Percentiles rank a stretch among this genome's conserved stretches.
Conservation (phyloP, 148 eudicot genomes). For the Beta vulgaris region DNA sequence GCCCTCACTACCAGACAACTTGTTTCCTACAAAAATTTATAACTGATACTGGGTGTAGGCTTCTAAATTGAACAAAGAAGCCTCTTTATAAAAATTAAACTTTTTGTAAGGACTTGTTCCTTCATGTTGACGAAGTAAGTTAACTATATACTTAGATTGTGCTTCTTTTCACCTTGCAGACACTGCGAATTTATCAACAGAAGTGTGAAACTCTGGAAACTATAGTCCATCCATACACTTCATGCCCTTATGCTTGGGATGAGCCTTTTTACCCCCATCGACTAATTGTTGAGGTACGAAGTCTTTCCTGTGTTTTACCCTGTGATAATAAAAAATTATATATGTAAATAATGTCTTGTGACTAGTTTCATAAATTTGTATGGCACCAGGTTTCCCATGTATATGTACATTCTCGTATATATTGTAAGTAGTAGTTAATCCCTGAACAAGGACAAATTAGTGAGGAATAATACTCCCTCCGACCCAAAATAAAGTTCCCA, state of each 20-base stretch:
- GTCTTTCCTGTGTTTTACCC: conserved; percentile 2
- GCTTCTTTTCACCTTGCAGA: conserved; percentile 41
- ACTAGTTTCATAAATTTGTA: too few species aligned
- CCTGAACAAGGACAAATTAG: too few species aligned
- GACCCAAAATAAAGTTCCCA: too few species aligned
- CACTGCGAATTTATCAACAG: conserved; percentile 82
- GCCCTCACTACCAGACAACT: neutral
- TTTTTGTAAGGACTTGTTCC: neutral
- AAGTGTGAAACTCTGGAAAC: conserved; percentile 92
- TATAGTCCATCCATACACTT: conserved; percentile 73
- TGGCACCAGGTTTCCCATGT: too few species aligned
- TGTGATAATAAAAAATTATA: too few species aligned
- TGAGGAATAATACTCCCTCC: too few species aligned
- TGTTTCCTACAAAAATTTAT: neutral
- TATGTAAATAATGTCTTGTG: too few species aligned
- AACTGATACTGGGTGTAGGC: neutral
- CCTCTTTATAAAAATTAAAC: neutral
- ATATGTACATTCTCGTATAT: too few species aligned
- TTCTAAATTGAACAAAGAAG: neutral
- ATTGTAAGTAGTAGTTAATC: too few species aligned
- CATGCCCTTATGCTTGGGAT: conserved; percentile 96
- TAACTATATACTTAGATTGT: conserved; percentile 1
- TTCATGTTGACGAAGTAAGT: neutral
- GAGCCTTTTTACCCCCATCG: conserved; percentile 94
- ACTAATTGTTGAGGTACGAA: conserved; percentile 78